phyloP scores from a whole-genome alignment of 345 rosid genomes.

The Lenwebbia sp. region DNA sequence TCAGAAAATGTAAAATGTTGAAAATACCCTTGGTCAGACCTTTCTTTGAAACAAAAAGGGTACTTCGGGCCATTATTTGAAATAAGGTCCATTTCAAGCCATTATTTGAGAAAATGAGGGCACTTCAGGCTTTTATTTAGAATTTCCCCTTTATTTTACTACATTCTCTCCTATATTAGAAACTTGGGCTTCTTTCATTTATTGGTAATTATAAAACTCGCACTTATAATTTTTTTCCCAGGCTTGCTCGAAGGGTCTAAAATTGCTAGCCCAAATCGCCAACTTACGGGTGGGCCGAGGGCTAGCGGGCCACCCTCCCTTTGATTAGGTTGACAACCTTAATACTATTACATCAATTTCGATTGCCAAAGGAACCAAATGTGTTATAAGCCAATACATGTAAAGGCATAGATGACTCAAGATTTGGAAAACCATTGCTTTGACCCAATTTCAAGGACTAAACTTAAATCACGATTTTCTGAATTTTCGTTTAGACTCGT shows the following conservation, averaged over 20 bases:
- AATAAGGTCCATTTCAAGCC: too few species aligned
- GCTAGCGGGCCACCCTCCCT: background rate
- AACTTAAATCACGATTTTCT: too few species aligned
- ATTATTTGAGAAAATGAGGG: too few species aligned
- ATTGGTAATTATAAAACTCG: background rate
- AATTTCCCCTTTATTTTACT: too few species aligned
- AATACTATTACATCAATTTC: background rate
- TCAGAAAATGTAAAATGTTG: too few species aligned
- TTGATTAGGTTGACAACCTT: background rate
- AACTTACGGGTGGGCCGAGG: background rate
- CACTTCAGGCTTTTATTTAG: too few species aligned
- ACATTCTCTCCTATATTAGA: background rate
- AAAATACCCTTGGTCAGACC: too few species aligned
- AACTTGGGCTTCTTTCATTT: background rate
- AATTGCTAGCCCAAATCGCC: background rate
- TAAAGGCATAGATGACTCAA: background rate
- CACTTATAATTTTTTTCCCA: background rate
- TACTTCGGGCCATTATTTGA: too few species aligned
- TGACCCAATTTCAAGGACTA: background rate
- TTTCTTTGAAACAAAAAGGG: too few species aligned
- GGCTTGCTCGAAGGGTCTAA: background rate
- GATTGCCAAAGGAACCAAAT: background rate
- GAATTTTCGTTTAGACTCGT: background rate
- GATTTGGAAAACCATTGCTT: background rate
- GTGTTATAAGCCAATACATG: background rate